phyloP scores from a whole-genome alignment of 2,329 filamentous ascomycete genomes.

The Colletotrichum neosansevieriae region DNA sequence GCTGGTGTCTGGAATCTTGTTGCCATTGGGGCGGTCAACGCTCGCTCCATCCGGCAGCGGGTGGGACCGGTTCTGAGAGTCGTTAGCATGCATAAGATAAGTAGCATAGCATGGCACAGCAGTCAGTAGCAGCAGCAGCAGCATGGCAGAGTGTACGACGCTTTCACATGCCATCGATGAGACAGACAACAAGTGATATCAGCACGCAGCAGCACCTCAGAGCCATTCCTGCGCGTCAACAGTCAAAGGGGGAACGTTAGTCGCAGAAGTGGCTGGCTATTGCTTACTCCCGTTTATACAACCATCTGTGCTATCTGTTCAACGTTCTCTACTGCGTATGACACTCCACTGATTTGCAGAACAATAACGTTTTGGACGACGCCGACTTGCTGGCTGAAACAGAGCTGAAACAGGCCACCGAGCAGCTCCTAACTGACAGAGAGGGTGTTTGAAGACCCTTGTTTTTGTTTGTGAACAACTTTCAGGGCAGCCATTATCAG shows the following conservation, averaged over 20 bases:
- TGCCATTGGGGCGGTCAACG: constrained; percentile 18
- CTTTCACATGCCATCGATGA: constrained; percentile 33
- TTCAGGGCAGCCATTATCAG: background rate
- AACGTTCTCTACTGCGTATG: background rate
- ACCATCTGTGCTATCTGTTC: background rate
- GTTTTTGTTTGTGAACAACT: background rate
- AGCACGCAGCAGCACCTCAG: background rate
- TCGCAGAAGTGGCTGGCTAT: background rate
- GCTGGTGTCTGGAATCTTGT: constrained; percentile 4
- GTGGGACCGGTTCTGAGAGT: constrained; percentile 12
- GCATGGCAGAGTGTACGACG: constrained; percentile 1
- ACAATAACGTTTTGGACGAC: constrained; percentile 12
- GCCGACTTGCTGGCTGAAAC: constrained; percentile 33
- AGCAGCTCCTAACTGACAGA: constrained; percentile 13
- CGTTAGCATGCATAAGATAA: background rate
- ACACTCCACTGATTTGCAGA: constrained; percentile 24
- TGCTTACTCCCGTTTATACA: constrained; percentile 14
- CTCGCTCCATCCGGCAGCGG: constrained; percentile 2
- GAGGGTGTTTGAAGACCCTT: constrained; percentile 5
- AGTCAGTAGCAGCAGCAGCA: background rate
- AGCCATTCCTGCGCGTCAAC: background rate
- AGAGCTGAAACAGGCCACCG: constrained; percentile 30
- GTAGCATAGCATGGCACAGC: background rate
- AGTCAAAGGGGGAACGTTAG: background rate
- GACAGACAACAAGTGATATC: constrained; percentile 4